Evolutionary conservation across 176 grass and related monocot species (phyloP), one percentile per base, ranked within the genome.

Genomic region (Pontederia crassipes): DNA sequence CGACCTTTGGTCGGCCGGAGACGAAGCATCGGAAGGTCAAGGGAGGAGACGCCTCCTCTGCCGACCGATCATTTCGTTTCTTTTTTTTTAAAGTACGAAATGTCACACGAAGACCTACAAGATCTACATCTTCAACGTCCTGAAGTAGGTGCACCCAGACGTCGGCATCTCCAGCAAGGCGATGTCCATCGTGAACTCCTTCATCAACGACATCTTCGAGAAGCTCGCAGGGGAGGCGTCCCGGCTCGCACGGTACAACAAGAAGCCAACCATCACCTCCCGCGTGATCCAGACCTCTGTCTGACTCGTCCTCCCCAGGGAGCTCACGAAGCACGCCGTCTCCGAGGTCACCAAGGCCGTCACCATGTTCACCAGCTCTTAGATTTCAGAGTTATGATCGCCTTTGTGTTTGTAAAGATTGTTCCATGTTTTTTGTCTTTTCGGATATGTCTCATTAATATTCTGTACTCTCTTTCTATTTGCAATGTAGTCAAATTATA

Each of bases 71-170:
- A n/a, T n/a, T n/a, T n/a, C n/a, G n/a, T n/a, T n/a, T n/a, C n/a
- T n/a, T n/a, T n/a, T n/a, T n/a, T n/a, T n/a, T n/a, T n/a, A n/a
- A n/a, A n/a, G n/a, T n/a, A n/a, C n/a, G n/a, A n/a, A n/a, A n/a
- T n/a, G n/a, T n/a, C n/a, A n/a, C n/a, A n/a, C n/a, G 16, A 81
- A 88, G 71, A 85, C 89, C 0, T 94, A 94, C 81, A 94, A 94
- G 69, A 94, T 85, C 81, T 94, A 94, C 78, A 94, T 88, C 72
- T 94, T 75, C 68, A 94, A 84, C 67, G 81, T 79, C 62, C 75
- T 90, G 0, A 94, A 94, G 64, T 80, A 91, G 77, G 83, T 91
- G 15, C 88, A 91, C 46, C 83, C 83, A 0, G 88, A 91, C 83
- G 83, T 91, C 63, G 88, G 77, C 40, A 87, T 91, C 73, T 87